These are phyloP conservation scores for Populus simonii DNA, from an alignment of 345 rosid species.

Conservation along the genomic window DNA sequence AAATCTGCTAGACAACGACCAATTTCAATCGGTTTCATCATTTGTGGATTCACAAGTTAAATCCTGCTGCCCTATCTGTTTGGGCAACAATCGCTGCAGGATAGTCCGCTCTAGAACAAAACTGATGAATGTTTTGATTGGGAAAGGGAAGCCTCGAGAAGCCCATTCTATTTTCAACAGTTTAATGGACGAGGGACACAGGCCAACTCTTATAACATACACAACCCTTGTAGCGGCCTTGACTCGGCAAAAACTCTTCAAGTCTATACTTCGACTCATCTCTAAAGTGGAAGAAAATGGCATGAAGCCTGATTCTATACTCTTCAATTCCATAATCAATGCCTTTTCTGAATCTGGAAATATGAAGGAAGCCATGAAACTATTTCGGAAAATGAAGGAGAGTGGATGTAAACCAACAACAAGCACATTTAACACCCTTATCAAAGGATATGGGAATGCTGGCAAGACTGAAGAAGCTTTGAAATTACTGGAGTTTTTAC, in stretches of 20 bases:
- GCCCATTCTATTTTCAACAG: conserved; percentile 58
- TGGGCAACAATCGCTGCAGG: conserved; percentile 54
- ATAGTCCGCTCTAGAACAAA: conserved; percentile 83
- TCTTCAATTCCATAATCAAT: conserved; percentile 88
- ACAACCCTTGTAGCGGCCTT: conserved; percentile 72
- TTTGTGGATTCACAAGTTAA: conserved; percentile 23
- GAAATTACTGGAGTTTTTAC: conserved; percentile 57
- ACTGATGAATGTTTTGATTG: conserved; percentile 70
- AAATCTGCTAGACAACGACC: conserved; percentile 31
- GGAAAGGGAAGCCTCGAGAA: conserved; percentile 73
- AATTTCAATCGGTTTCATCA: conserved; percentile 30
- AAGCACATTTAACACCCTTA: conserved; percentile 80
- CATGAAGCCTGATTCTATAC: conserved; percentile 75
- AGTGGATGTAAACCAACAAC: conserved; percentile 74
- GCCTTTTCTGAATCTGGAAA: conserved; percentile 85
- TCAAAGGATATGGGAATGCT: conserved; percentile 75
- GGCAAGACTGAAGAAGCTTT: conserved; percentile 74
- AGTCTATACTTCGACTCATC: conserved; percentile 58
- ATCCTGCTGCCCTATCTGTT: conserved; percentile 56
- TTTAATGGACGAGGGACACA: conserved; percentile 77
- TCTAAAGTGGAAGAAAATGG: conserved; percentile 70
- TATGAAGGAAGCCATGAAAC: conserved; percentile 68
- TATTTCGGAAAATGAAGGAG: conserved; percentile 74
- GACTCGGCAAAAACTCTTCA: conserved; percentile 57
- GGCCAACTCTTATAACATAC: conserved; percentile 77